Evolutionary conservation across 495 filamentous ascomycete species (phyloP), one percentile per base, ranked within the genome.

Genomic region (Penicillium diatomitis): DNA sequence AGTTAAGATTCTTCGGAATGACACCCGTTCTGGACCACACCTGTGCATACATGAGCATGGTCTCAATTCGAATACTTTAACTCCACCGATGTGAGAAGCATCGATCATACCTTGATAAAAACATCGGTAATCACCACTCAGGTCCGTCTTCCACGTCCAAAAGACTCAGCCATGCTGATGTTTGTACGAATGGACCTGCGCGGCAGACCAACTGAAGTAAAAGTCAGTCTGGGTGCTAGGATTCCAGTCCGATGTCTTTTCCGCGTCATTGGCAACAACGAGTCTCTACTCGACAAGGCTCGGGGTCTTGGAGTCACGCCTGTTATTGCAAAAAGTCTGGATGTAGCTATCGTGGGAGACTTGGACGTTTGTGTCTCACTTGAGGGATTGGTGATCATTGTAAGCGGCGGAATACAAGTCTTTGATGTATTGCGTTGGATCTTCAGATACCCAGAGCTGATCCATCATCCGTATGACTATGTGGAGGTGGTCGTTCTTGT

Each of bases 91-190:
- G 5, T 3, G 12, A 3, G 5, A 6, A 20, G 9, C 5, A 20
- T 4, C 8, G 8, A 54, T 20, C 56, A 37, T 50, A 65, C 65
- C 65, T 48, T 75, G 54, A 56, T 84, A 84, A 32, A 71, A 71
- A 79, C 81, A 83, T 29, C 81, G 63, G 59, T 70, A 81, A 60
- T 84, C n/a, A n/a, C n/a, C 80, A 20, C 73, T 68, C 43, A 76
- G 60, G 47, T 77, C 62, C 8, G 64, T 60, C 66, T 81, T 85
- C 81, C 81, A 83, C 8, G 67, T 67, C 81, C 81, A 85, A 58
- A 80, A 84, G 3, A 81, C 54, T 80, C 81, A 84, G 0, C 81
- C 81, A 8, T 65, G 63, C 38, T 72, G 69, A 56, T 72, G 69
- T 67, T 84, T 80, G 50, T 80, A 84, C 2, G 71, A 65, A 20